Evolutionary conservation across 768 basidiomycete species (phyloP), one percentile per base, ranked within the genome.

Genomic region (Candolleomyces aberdarensis): DNA sequence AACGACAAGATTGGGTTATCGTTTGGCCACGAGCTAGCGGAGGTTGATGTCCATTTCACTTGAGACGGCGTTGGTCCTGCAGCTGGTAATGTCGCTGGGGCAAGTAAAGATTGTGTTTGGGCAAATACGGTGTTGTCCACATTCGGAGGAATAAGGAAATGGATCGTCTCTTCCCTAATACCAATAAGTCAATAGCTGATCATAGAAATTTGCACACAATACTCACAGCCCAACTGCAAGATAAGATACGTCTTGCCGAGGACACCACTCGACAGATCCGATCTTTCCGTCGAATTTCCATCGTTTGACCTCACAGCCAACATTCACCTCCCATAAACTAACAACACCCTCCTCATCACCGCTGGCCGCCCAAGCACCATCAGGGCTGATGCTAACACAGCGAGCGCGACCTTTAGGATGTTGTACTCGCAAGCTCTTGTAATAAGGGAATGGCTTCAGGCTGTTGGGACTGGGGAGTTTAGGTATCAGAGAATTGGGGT

Each of bases 381-480:
- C 89, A 8, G 95, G 91, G 69, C 94, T 96, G 58, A 92, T 74
- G 58, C 86, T 86, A 52, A 94, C 71, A 66, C 88, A 87, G 59
- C 96, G 81, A 32, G 87, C 89, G 39, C 91, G 83, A 41, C 83
- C 80, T 20, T 79, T 80, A 1, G 82, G 73, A 71, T 97, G 96
- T 15, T 76, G 68, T 66, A 94, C 88, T 64, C 78, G 78, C 59
- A 98, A 79, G 46, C 88, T 86, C 62, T 81, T 84, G 69, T 95
- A 92, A 60, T 85, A 91, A 6, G 97, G 97, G 89, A 98, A 99
- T 2, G 97, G 97, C 58, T 87, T 88, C 55, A 99, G 77, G 69
- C 92, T 96, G 67, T 78, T 89, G 10, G 96, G 95, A 66, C 90
- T 92, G 1, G 97, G 97, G 9, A 99, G 80, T 74, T 97, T 96